Evolutionary conservation across 2,329 filamentous ascomycete genomes (phyloP), one percentile per base, ranked within the genome.

Genomic region (Fusarium bactridioides): DNA sequence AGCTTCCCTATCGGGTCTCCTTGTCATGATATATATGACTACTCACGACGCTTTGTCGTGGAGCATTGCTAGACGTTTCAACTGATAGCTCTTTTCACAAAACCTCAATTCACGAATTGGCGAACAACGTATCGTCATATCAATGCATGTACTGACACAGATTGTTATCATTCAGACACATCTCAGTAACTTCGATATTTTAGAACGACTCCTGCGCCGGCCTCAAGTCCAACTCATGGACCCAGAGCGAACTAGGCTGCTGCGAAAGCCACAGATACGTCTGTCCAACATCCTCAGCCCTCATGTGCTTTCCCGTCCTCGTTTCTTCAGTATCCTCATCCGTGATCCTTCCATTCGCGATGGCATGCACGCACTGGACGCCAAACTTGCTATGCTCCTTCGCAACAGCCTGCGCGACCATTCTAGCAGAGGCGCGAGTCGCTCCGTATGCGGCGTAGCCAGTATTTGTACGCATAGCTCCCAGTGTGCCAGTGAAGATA

Each of bases 361-460:
- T 87, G 6, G 87, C 83, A 78, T 90, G 88, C n/a, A 86, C 86
- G 7, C 89, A 86, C 77, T 90, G 87, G 1, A 90, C 78, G 4
- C 88, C 87, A 67, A 84, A 85, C n/a, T 83, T 82, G 70, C 84
- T 87, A 79, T 89, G 86, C 78, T 90, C 88, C 41, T 86, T 84
- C 1, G 87, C 87, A 47, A 90, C 78, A 12, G 83, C 85, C 77
- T 89, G 87, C 1, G 87, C 86, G 18, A 90, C 78, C 78, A 89
- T 88, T 41, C 88, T 79, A 11, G 87, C 86, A 3, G 84, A 85
- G 1, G 85, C 81, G 7, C 87, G 80, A 3, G 85, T 84, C 10
- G 87, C 87, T 13, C 87, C 88, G 67, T 90, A 90, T 2, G 87
- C 84, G 3, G 83, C 86, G 67, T 82, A 90, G 43, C 87, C 83